These are phyloP conservation scores for Colletotrichum paranaense DNA, from an alignment of 2,329 filamentous ascomycete genomes.

Conservation along the genomic window DNA sequence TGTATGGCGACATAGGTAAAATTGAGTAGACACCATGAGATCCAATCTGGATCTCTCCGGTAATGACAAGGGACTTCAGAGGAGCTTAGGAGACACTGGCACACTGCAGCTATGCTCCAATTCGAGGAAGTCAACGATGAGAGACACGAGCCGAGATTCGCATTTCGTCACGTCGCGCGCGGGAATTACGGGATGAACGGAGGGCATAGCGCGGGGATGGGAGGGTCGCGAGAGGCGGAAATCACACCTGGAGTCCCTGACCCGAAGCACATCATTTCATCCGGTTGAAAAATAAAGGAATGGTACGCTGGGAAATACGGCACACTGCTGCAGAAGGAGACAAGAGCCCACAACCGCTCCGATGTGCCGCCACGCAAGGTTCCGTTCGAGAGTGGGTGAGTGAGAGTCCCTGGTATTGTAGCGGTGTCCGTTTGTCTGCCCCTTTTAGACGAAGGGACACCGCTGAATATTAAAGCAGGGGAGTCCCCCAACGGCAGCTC, in stretches of 20 bases:
- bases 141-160: background rate
- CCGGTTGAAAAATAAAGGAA: constrained; percentile 4
- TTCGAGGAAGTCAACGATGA: background rate
- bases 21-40: constrained; percentile 9
- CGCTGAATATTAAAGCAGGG: constrained; percentile 17
- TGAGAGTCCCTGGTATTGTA: background rate
- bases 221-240: constrained; percentile 1
- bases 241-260: constrained; percentile 4
- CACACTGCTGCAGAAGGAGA: constrained; percentile 20
- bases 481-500: constrained; percentile 15
- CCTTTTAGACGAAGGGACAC: constrained; percentile 7
- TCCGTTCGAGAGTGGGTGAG: background rate
- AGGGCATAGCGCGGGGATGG: background rate
- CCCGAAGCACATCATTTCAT: constrained; percentile 17
- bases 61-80: too few relatives aligned
- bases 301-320: background rate
- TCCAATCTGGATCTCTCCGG: too few relatives aligned
- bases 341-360: background rate
- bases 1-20: constrained; percentile 27
- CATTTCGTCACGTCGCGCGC: constrained; percentile 24
- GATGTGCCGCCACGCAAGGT: constrained; percentile 8
- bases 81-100: background rate
- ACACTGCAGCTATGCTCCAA: background rate
- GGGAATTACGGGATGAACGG: constrained; percentile 32
- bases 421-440: constrained; percentile 8